These are phyloP conservation scores for Inga leiocalycina DNA, from an alignment of 306 rosid species.

Conservation along the genomic window DNA sequence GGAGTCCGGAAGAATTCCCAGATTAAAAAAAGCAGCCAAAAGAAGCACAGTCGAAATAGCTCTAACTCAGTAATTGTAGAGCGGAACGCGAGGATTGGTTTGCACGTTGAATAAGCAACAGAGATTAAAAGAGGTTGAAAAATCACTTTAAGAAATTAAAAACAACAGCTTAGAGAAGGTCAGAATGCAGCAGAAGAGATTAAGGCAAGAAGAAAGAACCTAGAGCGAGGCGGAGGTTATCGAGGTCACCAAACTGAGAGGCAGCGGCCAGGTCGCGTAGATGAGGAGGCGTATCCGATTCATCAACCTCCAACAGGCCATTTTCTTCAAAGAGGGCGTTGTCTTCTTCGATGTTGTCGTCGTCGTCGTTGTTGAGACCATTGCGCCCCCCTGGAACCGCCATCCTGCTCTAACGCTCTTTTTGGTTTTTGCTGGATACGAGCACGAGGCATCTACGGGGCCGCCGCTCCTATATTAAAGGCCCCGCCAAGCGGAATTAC, in stretches of 20 bases:
- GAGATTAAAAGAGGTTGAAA: neutral
- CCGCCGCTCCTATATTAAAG: neutral
- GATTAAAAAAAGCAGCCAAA: neutral
- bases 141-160: neutral
- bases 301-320: slow-evolving; percentile 55
- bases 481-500: neutral
- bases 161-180: neutral
- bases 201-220: slow-evolving; percentile 40
- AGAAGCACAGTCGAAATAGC: neutral
- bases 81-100: slow-evolving; percentile 19
- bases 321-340: slow-evolving; percentile 78
- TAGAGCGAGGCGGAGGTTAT: slow-evolving; percentile 72
- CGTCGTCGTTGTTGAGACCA: slow-evolving; percentile 49
- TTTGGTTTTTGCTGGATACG: neutral
- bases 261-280: slow-evolving; percentile 75
- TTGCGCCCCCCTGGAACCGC: slow-evolving; percentile 72
- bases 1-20: neutral
- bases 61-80: neutral
- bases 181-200: too few species aligned
- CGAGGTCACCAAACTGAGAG: slow-evolving; percentile 57
- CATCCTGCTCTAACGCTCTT: slow-evolving; percentile 31
- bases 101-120: slow-evolving; percentile 10
- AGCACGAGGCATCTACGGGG: neutral
- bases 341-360: slow-evolving; percentile 51
- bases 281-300: slow-evolving; percentile 56